A percentile compares a stretch with the other conserved stretches of the same genome.
These are phyloP conservation scores for Bacidia rubella DNA, from an alignment of 495 filamentous ascomycete genomes.

Conservation along the genomic window DNA sequence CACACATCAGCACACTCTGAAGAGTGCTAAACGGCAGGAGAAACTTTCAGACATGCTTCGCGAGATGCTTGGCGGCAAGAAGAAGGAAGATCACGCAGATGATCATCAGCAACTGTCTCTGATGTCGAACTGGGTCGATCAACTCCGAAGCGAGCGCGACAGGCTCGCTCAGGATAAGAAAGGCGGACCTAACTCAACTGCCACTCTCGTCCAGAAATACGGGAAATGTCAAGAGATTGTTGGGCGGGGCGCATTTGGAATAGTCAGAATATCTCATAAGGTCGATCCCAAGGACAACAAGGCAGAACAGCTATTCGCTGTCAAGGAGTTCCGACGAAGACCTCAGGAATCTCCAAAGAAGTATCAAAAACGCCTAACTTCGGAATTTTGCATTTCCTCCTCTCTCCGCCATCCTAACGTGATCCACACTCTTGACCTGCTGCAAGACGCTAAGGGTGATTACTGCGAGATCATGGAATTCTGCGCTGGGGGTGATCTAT, in stretches of 20 bases:
- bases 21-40: slow-evolving; percentile 79
- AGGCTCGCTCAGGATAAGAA: slow-evolving; percentile 63
- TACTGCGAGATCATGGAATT: slow-evolving; percentile 99
- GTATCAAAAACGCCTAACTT: slow-evolving; percentile 95
- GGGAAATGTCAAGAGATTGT: slow-evolving; percentile 98
- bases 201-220: slow-evolving; percentile 86
- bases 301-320: slow-evolving; percentile 83
- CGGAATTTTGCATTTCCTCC: slow-evolving; percentile 97
- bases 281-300: slow-evolving; percentile 65
- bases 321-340: slow-evolving; percentile 93
- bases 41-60: slow-evolving; percentile 88
- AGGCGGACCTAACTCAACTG: slow-evolving; percentile 60
- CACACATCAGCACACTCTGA: slow-evolving; percentile 75
- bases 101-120: slow-evolving; percentile 79
- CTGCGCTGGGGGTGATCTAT: slow-evolving; percentile 92
- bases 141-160: slow-evolving; percentile 77
- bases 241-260: slow-evolving; percentile 93
- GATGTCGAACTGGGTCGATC: slow-evolving; percentile 92
- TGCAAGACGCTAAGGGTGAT: slow-evolving; percentile 93
- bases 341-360: slow-evolving; percentile 91
- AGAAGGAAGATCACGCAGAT: slow-evolving; percentile 51
- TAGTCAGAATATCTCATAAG: slow-evolving; percentile 98
- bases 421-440: slow-evolving; percentile 90
- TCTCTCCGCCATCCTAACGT: slow-evolving; percentile 94
- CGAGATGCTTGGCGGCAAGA: slow-evolving; percentile 61